Conservation (phyloP, 2,329 filamentous ascomycete genomes). For the Fusarium metavorans region DNA sequence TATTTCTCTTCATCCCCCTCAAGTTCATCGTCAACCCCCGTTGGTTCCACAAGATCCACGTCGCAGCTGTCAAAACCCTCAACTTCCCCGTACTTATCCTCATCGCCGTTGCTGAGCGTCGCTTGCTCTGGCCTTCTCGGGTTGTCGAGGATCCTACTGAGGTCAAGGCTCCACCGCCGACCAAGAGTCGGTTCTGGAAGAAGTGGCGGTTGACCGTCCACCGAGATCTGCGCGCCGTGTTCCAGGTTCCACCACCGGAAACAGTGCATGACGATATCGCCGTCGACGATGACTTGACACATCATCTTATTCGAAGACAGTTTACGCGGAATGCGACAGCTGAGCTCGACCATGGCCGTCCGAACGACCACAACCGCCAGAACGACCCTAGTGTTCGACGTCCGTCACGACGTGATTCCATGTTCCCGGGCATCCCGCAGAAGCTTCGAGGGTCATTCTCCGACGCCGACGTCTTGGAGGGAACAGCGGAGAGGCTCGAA, state of each 20-base stretch:
- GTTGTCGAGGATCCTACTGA: constrained; percentile 25
- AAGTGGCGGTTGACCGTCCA: constrained; percentile 77
- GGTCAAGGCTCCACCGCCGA: constrained; percentile 38
- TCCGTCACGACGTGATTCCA: constrained; percentile 65
- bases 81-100: constrained; percentile 81
- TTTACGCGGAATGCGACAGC: constrained; percentile 61
- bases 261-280: constrained; percentile 67
- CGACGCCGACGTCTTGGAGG: constrained; percentile 59
- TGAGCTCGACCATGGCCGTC: constrained; percentile 39
- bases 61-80: constrained; percentile 77
- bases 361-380: constrained; percentile 7
- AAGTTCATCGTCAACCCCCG: constrained; percentile 83
- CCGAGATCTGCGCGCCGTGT: constrained; percentile 78
- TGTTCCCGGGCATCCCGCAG: constrained; percentile 62
- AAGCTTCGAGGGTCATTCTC: constrained; percentile 64
- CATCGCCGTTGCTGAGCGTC: constrained; percentile 78
- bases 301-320: constrained; percentile 68
- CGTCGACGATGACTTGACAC: constrained; percentile 69
- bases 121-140: constrained; percentile 69
- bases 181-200: constrained; percentile 70
- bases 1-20: constrained; percentile 79
- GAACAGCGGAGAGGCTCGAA: constrained; percentile 59
- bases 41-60: constrained; percentile 93
- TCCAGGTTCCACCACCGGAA: constrained; percentile 77
- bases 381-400: constrained; percentile 47